A percentile compares a stretch with the other conserved stretches of the same genome.
Conservation (phyloP, 768 basidiomycete species). For the Serendipita sp. region DNA sequence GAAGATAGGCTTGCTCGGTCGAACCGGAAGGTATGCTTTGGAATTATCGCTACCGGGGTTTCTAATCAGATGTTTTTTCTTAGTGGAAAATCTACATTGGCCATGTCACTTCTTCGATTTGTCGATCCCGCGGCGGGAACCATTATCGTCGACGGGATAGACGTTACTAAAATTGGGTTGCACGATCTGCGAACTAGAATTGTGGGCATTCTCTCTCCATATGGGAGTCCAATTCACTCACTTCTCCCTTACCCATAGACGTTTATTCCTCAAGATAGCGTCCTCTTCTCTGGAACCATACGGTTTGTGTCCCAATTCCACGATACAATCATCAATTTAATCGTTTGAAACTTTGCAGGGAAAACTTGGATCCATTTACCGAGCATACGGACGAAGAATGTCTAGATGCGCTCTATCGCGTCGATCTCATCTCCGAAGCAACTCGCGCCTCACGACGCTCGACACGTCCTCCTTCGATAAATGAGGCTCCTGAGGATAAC, state of each 20-base stretch:
- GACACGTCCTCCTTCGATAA: not conserved
- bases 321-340: not conserved
- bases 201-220: not conserved
- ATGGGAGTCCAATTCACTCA: not conserved
- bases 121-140: slow-evolving; percentile 21
- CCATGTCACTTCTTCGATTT: slow-evolving; percentile 24
- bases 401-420: slow-evolving; percentile 1
- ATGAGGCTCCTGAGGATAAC: not conserved
- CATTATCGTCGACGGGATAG: slow-evolving; percentile 26
- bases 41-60: not conserved
- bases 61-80: not conserved
- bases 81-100: slow-evolving; percentile 18
- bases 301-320: not conserved
- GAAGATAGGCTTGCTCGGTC: slow-evolving; percentile 62
- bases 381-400: slow-evolving; percentile 7
- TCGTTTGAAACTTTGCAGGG: not conserved
- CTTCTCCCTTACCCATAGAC: not conserved
- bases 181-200: slow-evolving; percentile 17
- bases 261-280: slow-evolving; percentile 8
- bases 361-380: slow-evolving; percentile 6
- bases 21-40: slow-evolving; percentile 34
- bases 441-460: not conserved
- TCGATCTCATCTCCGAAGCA: slow-evolving; percentile 1
- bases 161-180: slow-evolving; percentile 25
- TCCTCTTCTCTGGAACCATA: slow-evolving; percentile 5